phyloP scores from a whole-genome alignment of 441 rosid genomes.

The Erysimum pusillum region DNA sequence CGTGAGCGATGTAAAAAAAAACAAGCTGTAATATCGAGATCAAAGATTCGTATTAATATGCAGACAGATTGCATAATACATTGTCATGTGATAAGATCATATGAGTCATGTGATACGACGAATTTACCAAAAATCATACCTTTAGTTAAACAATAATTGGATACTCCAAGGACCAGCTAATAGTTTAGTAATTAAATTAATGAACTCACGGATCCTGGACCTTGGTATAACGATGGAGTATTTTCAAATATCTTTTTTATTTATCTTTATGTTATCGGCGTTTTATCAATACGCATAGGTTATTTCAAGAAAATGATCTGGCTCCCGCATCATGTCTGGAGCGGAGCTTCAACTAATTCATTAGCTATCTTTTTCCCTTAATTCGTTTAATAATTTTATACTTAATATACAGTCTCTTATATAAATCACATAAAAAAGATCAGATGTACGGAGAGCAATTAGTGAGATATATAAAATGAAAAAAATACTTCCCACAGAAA shows the following conservation, averaged over 20 bases:
- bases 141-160: constrained; percentile 7
- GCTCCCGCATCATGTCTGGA: not conserved
- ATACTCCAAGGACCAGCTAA: constrained; percentile 22
- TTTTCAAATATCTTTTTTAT: not conserved
- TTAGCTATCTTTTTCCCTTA: not conserved
- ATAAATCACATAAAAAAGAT: not conserved
- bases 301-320: not conserved
- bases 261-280: not conserved
- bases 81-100: constrained; percentile 41
- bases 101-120: constrained; percentile 38
- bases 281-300: not conserved
- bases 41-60: constrained; percentile 39
- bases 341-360: not conserved
- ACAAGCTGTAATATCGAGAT: constrained; percentile 32
- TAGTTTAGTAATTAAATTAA: not conserved
- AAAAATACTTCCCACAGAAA: not conserved
- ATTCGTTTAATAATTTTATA: not conserved
- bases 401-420: not conserved
- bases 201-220: constrained; percentile 22
- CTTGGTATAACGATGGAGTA: not conserved
- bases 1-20: constrained; percentile 28
- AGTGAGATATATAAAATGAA: not conserved
- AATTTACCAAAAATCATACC: constrained; percentile 14
- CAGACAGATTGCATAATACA: constrained; percentile 16
- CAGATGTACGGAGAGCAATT: constrained; percentile 10